These are phyloP conservation scores for Diplocarpon rosae DNA, from an alignment of 2,329 filamentous ascomycete species.

Conservation along the genomic window DNA sequence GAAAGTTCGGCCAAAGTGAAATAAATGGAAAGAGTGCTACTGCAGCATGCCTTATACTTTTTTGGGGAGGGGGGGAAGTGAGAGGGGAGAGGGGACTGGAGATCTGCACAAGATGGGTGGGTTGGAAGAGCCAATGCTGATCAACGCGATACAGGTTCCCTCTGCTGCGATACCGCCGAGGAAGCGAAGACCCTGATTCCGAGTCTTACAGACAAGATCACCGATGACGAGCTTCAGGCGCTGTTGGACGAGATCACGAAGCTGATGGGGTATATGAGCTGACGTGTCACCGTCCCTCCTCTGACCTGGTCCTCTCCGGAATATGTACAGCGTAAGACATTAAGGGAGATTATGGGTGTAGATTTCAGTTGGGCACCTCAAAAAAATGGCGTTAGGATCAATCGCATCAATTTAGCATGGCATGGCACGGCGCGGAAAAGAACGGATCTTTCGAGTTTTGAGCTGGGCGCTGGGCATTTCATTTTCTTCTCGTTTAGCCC, in stretches of 20 bases:
- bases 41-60: neutral
- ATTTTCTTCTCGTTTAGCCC: neutral
- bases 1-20: neutral
- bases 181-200: constrained; percentile 96
- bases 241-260: constrained; percentile 86
- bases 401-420: neutral
- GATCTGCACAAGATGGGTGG: too few species aligned
- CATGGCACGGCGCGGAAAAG: neutral
- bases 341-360: neutral
- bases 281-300: neutral
- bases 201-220: constrained; percentile 78
- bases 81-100: neutral
- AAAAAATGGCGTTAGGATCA: neutral
- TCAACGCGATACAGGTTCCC: constrained; percentile 50
- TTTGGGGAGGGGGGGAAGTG: neutral
- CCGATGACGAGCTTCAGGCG: constrained; percentile 77
- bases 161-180: constrained; percentile 86
- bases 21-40: too few species aligned
- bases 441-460: neutral
- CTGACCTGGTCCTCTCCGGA: neutral
- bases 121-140: neutral
- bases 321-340: neutral
- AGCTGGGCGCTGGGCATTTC: neutral
- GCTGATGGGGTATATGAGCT: constrained; percentile 35
- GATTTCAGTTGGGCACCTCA: neutral